phyloP scores from a whole-genome alignment of 306 rosid species.

The Gastrolobium bilobum region DNA sequence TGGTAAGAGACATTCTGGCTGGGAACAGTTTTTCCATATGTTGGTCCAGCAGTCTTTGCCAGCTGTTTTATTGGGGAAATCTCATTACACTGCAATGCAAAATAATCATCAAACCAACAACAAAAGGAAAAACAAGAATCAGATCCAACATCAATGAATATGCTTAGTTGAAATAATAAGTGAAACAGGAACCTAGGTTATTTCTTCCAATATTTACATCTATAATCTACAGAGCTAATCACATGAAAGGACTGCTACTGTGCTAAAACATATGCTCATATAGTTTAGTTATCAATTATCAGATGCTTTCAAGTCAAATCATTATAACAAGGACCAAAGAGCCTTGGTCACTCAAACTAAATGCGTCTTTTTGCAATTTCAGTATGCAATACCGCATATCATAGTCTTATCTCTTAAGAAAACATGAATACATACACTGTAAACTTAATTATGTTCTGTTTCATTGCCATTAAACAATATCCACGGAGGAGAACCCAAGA shows the following conservation, averaged over 20 bases:
- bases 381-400: conserved; percentile 8
- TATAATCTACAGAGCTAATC: conserved; percentile 36
- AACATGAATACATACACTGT: conserved; percentile 4
- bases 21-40: conserved; percentile 46
- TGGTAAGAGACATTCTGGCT: conserved; percentile 43
- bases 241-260: conserved; percentile 14
- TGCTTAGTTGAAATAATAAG: conserved; percentile 37
- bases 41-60: conserved; percentile 45
- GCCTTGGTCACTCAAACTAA: conserved; percentile 27
- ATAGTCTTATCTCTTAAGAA: conserved; percentile 13
- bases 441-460: conserved; percentile 28
- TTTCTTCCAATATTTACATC: conserved; percentile 36
- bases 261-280: conserved; percentile 31
- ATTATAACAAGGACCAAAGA: conserved; percentile 38
- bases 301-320: conserved; percentile 11
- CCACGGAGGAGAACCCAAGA: conserved; percentile 22
- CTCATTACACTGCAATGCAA: conserved; percentile 55
- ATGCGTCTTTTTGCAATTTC: conserved; percentile 13
- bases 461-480: conserved; percentile 28
- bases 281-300: conserved; percentile 23
- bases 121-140: conserved; percentile 18
- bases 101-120: conserved; percentile 38
- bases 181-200: conserved; percentile 13
- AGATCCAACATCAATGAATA: conserved; percentile 30
- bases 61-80: conserved; percentile 42